Percentiles rank a stretch among this genome's conserved stretches.
Evolutionary conservation across 306 rosid genomes (phyloP).

Genomic region (Dicorynia guianensis): DNA sequence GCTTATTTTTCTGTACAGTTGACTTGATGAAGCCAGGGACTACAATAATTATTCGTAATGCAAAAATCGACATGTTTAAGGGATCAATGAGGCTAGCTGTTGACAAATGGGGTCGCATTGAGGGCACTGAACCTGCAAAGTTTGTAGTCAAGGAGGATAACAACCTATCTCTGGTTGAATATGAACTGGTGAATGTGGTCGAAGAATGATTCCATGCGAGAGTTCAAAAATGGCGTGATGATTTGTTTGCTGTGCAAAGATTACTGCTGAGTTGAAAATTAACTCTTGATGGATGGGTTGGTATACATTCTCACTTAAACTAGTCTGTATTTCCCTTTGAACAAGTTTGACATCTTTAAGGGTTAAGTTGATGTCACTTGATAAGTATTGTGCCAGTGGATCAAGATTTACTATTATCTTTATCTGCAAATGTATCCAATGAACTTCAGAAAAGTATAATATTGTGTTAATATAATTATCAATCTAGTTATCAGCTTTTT

Average conservation of each 20-base stretch:
- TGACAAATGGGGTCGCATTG: conserved; percentile 53
- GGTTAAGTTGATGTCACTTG: conserved; percentile 32
- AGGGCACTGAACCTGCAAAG: conserved; percentile 51
- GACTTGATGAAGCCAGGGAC: conserved; percentile 33
- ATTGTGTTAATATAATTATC: conserved; percentile 36
- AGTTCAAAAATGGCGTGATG: conserved; percentile 33
- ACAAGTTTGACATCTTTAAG: conserved; percentile 46
- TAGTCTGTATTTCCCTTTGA: conserved; percentile 39
- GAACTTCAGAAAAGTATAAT: conserved; percentile 36
- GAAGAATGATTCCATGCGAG: conserved; percentile 44
- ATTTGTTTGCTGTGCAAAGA: conserved; percentile 15
- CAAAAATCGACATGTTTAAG: conserved; percentile 50
- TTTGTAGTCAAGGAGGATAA: conserved; percentile 58
- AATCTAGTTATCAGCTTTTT: conserved; percentile 26
- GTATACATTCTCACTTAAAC: conserved; percentile 40
- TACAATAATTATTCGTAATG: conserved; percentile 39
- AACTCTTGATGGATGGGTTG: conserved; percentile 42
- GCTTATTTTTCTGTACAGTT: conserved; percentile 6
- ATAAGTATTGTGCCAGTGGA: conserved; percentile 31
- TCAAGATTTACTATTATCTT: conserved; percentile 37
- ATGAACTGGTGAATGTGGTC: conserved; percentile 55
- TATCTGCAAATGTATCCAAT: conserved; percentile 39
- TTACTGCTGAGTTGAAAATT: conserved; percentile 23
- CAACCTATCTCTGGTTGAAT: conserved; percentile 56
- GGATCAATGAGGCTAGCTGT: conserved; percentile 52